Base-by-base conservation (phyloP, 345 rosid genomes). In the Pistacia vera region DNA sequence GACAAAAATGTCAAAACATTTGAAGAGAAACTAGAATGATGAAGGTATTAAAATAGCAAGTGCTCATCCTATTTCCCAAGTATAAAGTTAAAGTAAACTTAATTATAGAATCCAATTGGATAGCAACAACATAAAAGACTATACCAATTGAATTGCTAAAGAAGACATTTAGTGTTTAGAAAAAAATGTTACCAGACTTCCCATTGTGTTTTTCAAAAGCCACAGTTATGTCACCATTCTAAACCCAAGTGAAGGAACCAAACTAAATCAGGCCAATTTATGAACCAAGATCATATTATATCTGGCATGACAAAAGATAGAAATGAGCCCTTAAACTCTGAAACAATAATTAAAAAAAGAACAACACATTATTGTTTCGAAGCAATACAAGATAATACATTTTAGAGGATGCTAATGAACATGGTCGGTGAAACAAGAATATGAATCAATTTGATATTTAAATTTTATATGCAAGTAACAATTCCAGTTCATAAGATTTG, bases 291-390 rank as follows among this genome's bases (percentile, higher is more conserved):
- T 33, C 75, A 10, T 44, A 46, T 58, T 22, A 38, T 57, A 58
- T 72, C 28, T 17, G 58, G 25, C 54, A 11, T 25, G 18, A 61
- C 22, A 60, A 58, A 60, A 18, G 44, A 48, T 25, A n/a, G 25
- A 51, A 28, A 73, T 14, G 8, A 46, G 25, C 77, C 17, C 1
- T 51, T n/a, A 9, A 9, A 73, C 33, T 41, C 35, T 18, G 14
- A 38, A 55, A 22, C 9, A 73, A 74, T 56, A 38, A 66, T 63
- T 63, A n/a, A 14, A 59, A 65, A 38, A 54, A 56, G 38, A 63
- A 63, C 56, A 51, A 17, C 18, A 73, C 2, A 3, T 55, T 12
- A 56, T 11, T 35, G 35, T 17, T 20, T 22, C 5, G 41, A 18
- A 8, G 5, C 25, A 59, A 9, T 55, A 56, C 11, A 18, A 70